Evolutionary conservation across 768 basidiomycete genomes (phyloP), one percentile per base, ranked within the genome.

Genomic region (Pisolithus orientalis): DNA sequence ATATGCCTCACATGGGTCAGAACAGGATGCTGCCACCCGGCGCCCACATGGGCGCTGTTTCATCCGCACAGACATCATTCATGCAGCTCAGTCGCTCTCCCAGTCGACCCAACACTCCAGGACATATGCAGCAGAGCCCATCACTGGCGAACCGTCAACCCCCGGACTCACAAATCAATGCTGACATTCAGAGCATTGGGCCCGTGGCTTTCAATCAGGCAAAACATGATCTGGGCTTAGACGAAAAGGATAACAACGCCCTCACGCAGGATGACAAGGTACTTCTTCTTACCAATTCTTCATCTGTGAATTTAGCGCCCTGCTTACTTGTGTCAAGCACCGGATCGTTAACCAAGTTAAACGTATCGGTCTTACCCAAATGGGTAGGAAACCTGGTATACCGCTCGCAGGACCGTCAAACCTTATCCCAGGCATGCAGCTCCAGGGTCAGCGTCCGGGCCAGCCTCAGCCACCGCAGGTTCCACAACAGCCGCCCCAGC

Each of bases 181-280:
- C 44, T 14, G 82, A 85, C 47, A 53, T 84, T 5, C 55, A 59
- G 38, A 54, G 61, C 34, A 66, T 84, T 4, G 75, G 80, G 0
- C 48, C 63, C 6, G 29, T 49, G 0, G 1, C 61, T 0, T 40
- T 86, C 4, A 55, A 58, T 0, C 44, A 21, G 43, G 56, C 79
- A 51, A 80, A 72, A 62, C 55, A 59, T 24, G 81, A 81, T 14
- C 40, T 75, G 27, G 75, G 75, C 6, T 13, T 77, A 1, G 61
- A 49, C 1, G 77, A 79, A 25, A 83, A 78, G 64, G 79, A 83
- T 11, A 34, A 73, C 0, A 57, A 53, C 2, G 55, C 66, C 14
- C 62, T 84, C 56, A 75, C 71, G 34, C 29, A 61, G n/a, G 67
- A 71, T 0, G 86, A 88, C n/a, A 88, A 86, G 78, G 86, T 85